Conservation (phyloP, 106 monocot species). For the Posidonia australis region DNA sequence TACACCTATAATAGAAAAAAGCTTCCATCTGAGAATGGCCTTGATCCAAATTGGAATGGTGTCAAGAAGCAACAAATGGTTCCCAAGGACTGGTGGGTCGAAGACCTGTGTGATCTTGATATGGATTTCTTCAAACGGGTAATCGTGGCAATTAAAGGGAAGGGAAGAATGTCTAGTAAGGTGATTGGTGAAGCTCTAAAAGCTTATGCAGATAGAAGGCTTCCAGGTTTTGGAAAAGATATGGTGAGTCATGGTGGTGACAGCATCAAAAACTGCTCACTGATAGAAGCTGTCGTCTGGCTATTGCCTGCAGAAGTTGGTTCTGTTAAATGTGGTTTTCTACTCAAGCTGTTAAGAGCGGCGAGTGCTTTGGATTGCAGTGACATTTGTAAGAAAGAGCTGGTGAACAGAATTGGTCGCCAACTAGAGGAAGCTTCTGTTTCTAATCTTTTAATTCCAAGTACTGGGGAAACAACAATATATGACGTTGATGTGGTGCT, state of each 20-base stretch:
- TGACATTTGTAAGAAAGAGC: conserved; percentile 43
- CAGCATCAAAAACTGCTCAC: conserved; percentile 18
- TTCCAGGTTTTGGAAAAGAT: conserved; percentile 36
- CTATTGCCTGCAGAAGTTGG: conserved; percentile 54
- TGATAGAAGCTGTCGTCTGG: conserved; percentile 56
- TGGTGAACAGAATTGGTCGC: conserved; percentile 48
- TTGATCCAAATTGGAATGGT: conserved; percentile 53
- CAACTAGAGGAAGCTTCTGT: conserved; percentile 67
- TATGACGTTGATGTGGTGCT: conserved; percentile 67
- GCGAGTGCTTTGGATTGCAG: conserved; percentile 36
- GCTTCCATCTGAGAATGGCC: conserved; percentile 43
- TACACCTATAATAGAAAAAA: conserved; percentile 74
- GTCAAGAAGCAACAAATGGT: conserved; percentile 50
- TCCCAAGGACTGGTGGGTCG: conserved; percentile 94
- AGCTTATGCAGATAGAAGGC: conserved; percentile 45
- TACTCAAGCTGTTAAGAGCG: conserved; percentile 55
- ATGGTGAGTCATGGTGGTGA: conserved; percentile 20
- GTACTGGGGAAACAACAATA: conserved; percentile 26
- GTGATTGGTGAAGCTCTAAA: conserved; percentile 90
- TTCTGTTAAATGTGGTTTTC: conserved; percentile 63
- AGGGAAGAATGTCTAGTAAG: conserved; percentile 27
- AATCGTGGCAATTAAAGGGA: conserved; percentile 42
- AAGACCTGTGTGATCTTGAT: conserved; percentile 74
- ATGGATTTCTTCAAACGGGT: conserved; percentile 61
- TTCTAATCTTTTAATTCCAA: conserved; percentile 65